phyloP scores from a whole-genome alignment of 129 eudicot genomes.

The Chrysanthemum seticuspe region DNA sequence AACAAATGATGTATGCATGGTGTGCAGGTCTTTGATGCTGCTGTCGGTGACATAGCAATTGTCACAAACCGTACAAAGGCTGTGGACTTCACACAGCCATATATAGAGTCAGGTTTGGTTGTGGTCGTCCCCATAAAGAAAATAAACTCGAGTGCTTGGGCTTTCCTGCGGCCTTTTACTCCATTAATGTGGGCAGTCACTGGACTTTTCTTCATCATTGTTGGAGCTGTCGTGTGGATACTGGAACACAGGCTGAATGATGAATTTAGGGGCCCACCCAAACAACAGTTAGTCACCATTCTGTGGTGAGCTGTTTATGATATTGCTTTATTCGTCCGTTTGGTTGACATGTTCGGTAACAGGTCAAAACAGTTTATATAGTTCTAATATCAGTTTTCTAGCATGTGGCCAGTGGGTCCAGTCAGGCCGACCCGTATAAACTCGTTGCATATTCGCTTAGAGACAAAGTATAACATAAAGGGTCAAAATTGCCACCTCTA shows the following conservation, averaged over 20 bases:
- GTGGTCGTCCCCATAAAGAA: constrained; percentile 71
- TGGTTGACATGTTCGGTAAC: neutral
- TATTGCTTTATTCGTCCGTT: neutral
- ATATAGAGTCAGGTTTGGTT: constrained; percentile 83
- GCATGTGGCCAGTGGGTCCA: too few relatives aligned
- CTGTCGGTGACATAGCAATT: constrained; percentile 87
- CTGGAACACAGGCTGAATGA: constrained; percentile 80
- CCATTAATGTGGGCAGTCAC: constrained; percentile 81
- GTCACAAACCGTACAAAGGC: constrained; percentile 71
- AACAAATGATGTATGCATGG: neutral
- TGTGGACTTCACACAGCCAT: constrained; percentile 91
- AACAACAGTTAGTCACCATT: constrained; percentile 65
- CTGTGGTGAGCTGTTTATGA: constrained; percentile 54
- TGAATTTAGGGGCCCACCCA: constrained; percentile 89
- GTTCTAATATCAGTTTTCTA: too few relatives aligned
- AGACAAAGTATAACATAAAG: neutral
- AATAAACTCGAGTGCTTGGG: constrained; percentile 71
- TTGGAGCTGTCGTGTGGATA: constrained; percentile 86
- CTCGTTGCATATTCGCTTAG: too few relatives aligned
- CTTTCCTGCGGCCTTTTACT: constrained; percentile 78
- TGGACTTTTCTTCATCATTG: constrained; percentile 49
- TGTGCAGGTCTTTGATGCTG: constrained; percentile 78
- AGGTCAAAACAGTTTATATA: neutral
- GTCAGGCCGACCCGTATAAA: too few relatives aligned
- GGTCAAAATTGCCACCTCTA: neutral